Conservation (phyloP, 169 alveolate genomes). For the Plasmodium relictum region DNA sequence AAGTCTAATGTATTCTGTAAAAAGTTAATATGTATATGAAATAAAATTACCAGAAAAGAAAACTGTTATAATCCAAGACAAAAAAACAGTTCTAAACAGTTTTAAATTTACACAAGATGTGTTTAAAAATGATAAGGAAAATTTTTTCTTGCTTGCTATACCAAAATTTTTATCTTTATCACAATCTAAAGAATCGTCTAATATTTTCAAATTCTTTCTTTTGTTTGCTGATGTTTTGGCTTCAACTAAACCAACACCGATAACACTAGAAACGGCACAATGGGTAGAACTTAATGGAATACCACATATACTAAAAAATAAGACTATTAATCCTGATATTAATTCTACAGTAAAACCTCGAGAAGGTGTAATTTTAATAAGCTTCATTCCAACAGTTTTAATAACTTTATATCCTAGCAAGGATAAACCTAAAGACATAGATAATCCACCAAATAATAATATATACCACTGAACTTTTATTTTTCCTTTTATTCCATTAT, state of each 20-base stretch:
- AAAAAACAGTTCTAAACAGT: constrained; percentile 65
- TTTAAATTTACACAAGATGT: constrained; percentile 71
- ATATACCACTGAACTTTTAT: constrained; percentile 87
- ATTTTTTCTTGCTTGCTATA: neutral
- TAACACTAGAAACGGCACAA: constrained; percentile 88
- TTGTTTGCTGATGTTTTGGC: constrained; percentile 34
- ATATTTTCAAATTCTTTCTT: neutral
- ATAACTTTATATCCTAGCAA: constrained; percentile 88
- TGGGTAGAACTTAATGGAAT: constrained; percentile 92
- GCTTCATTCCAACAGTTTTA: constrained; percentile 86
- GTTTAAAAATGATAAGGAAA: constrained; percentile 36
- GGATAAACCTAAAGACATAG: constrained; percentile 89
- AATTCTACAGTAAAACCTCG: constrained; percentile 89
- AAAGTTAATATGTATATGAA: neutral
- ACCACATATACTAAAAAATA: constrained; percentile 87
- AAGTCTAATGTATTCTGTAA: neutral
- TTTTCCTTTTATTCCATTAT: constrained; percentile 57
- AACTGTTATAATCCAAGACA: constrained; percentile 76
- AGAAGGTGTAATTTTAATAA: constrained; percentile 89
- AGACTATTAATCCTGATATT: constrained; percentile 87
- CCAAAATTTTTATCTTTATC: constrained; percentile 1
- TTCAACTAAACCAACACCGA: constrained; percentile 89
- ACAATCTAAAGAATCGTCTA: neutral
- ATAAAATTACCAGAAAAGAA: constrained; percentile 58
- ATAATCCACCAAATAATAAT: constrained; percentile 86